Base-by-base conservation (phyloP, 2,329 filamentous ascomycete genomes). In the Penicillium capsulatum region DNA sequence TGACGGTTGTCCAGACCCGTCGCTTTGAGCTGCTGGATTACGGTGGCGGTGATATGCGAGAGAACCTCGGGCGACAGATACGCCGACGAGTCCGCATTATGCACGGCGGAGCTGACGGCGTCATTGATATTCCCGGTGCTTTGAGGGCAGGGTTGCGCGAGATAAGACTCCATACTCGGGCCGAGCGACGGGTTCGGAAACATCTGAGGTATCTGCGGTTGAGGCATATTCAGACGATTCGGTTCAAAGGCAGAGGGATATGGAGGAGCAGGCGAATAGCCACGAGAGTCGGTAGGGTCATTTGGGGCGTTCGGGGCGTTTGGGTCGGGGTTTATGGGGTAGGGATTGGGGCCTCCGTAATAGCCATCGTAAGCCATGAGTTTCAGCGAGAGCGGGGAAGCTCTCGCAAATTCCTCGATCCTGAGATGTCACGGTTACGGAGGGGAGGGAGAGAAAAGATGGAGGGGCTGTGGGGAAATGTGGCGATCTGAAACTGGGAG, bases 1-100 rank as follows among this genome's bases (percentile, higher is more conserved):
- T 55, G 60, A 17, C 55, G 16, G 35, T 57, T 60, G 53, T 63
- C 54, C 42, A 69, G 44, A 31, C 67, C 68, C 33, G 69, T 64
- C 28, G 63, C 66, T 51, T 74, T 78, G 49, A 80, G 67, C 42
- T 81, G 75, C 57, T 78, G 76, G 33, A 79, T 75, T 17, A 79
- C 73, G 40, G 68, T 74, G 38, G 73, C 72, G 1, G 76, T 80
- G 49, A 83, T 78, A 45, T 79, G 74, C 33, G 76, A 73, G 35
- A 84, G 71, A 15, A 83, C 65, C 6, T 79, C 75, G 2, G 79
- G 79, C 36, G 80, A 74, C 9, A 83, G 64, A 27, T 72, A 69
- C 42, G 67, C 68, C 7, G 71, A 65, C 7, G 69, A 61, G 28
- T 74, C 67, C 8, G 72, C 67, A 36, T 71, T 70, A 50, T 75